A percentile compares a stretch with the other conserved stretches of the same genome.
Conservation (phyloP, 2,329 filamentous ascomycete genomes). For the Ophiocordyceps unilateralis region DNA sequence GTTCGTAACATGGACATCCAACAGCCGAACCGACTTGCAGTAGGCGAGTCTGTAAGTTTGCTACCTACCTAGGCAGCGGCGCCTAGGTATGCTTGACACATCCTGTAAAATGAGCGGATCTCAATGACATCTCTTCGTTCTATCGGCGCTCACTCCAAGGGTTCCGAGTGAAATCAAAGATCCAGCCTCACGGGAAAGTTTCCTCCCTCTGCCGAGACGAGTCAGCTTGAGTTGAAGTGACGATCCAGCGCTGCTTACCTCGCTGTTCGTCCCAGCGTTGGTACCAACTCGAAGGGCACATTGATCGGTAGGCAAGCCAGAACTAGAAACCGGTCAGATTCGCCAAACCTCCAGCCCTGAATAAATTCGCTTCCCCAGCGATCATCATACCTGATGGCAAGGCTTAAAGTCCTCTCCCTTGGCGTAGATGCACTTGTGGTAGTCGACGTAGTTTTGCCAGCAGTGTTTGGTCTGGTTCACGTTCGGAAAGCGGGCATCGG, state of each 20-base stretch:
- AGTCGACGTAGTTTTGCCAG: conserved; percentile 99
- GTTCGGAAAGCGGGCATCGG: conserved; percentile 98
- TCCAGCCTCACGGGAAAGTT: conserved; percentile 53
- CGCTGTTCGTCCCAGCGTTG: conserved; percentile 95
- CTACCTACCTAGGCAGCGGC: too few relatives aligned
- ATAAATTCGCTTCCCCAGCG: background rate
- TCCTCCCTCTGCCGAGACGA: conserved; percentile 36
- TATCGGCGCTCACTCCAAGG: background rate
- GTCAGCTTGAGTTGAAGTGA: background rate
- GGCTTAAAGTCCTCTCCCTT: conserved; percentile 98
- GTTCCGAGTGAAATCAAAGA: conserved; percentile 20
- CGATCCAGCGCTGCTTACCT: conserved; percentile 38
- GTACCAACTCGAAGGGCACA: conserved; percentile 92
- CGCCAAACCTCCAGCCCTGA: too few relatives aligned
- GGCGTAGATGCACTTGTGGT: conserved; percentile 98
- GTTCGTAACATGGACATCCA: too few relatives aligned
- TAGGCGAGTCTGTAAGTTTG: too few relatives aligned
- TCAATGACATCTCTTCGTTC: background rate
- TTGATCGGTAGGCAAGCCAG: conserved; percentile 87
- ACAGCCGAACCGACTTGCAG: too few relatives aligned
- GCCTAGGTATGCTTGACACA: background rate
- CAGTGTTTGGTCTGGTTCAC: conserved; percentile 98
- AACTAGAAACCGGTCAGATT: conserved; percentile 45
- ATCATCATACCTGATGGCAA: conserved; percentile 71
- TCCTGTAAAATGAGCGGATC: background rate